Percentiles rank a stretch among this genome's conserved stretches.
These are phyloP conservation scores for Colletotrichum sp. DNA, from an alignment of 2,329 filamentous ascomycete genomes.

Conservation along the genomic window DNA sequence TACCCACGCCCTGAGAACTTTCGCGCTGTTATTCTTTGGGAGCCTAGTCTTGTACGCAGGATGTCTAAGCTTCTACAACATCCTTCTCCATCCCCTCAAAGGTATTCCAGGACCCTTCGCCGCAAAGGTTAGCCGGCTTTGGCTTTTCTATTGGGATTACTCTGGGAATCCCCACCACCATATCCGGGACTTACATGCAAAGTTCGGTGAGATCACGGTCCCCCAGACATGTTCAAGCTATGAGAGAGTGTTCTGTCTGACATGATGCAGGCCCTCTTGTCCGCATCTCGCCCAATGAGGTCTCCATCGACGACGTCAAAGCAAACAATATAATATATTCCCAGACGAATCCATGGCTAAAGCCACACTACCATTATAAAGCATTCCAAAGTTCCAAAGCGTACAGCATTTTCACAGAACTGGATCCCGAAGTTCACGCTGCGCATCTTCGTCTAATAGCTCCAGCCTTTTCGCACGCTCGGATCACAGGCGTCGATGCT, in stretches of 20 bases:
- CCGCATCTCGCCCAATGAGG: conserved; percentile 6
- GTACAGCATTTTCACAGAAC: conserved; percentile 3
- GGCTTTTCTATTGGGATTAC: conserved; percentile 5
- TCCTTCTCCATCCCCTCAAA: neutral
- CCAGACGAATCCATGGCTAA: neutral
- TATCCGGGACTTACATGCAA: neutral
- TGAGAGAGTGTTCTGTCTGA: neutral
- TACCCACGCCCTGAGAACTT: neutral
- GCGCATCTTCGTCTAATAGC: neutral
- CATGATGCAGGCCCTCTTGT: neutral
- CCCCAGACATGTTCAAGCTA: neutral
- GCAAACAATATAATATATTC: neutral
- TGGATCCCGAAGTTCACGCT: neutral
- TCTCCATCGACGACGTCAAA: neutral
- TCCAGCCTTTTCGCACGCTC: neutral
- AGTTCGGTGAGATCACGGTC: neutral
- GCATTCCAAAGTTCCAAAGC: neutral
- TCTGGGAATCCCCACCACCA: neutral
- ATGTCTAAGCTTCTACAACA: neutral
- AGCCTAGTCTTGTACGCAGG: neutral
- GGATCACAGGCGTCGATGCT: neutral
- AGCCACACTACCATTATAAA: conserved; percentile 1
- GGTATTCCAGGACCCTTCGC: neutral
- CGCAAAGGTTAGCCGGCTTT: conserved; percentile 1
- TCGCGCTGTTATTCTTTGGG: neutral